Evolutionary conservation across 2,329 filamentous ascomycete species (phyloP).

Genomic region (Exophiala mesophila): DNA sequence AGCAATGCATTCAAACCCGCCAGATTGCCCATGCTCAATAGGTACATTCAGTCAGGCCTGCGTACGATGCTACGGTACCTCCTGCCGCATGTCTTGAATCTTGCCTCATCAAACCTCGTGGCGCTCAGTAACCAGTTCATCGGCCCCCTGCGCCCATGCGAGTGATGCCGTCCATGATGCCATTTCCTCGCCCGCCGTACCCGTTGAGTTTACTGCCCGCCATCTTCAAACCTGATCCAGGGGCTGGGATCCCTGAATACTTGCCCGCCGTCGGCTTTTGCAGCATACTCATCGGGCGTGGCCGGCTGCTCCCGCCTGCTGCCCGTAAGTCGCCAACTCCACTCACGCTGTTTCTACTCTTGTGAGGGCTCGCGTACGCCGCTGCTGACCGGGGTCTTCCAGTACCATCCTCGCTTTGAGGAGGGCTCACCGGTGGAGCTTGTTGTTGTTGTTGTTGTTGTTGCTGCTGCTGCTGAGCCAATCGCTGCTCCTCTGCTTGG

Average conservation of each 20-base stretch:
- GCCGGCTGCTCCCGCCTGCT: slow-evolving; percentile 8
- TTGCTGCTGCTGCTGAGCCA: slow-evolving; percentile 16
- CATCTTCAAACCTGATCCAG: slow-evolving; percentile 26
- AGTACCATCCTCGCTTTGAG: slow-evolving; percentile 25
- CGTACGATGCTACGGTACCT: too few species aligned
- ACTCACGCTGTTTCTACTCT: slow-evolving; percentile 21
- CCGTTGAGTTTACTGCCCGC: slow-evolving; percentile 21
- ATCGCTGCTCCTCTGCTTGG: slow-evolving; percentile 26
- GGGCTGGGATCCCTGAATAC: slow-evolving; percentile 24
- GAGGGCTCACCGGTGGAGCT: slow-evolving; percentile 24
- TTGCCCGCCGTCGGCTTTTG: slow-evolving; percentile 24
- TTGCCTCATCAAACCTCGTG: too few species aligned
- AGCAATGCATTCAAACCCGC: not conserved
- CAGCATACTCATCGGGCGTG: slow-evolving; percentile 26
- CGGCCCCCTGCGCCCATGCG: slow-evolving; percentile 29
- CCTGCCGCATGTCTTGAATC: too few species aligned
- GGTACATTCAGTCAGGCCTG: too few species aligned
- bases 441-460: slow-evolving; percentile 12
- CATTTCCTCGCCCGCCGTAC: slow-evolving; percentile 24
- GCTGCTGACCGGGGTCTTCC: slow-evolving; percentile 16
- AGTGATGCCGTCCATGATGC: slow-evolving; percentile 30
- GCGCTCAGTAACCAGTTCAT: slow-evolving; percentile 4
- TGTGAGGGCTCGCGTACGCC: slow-evolving; percentile 21
- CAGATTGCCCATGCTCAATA: too few species aligned
- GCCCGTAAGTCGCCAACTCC: slow-evolving; percentile 5